phyloP scores from a whole-genome alignment of 2,329 filamentous ascomycete species.

The Berkeleyomyces basicola region DNA sequence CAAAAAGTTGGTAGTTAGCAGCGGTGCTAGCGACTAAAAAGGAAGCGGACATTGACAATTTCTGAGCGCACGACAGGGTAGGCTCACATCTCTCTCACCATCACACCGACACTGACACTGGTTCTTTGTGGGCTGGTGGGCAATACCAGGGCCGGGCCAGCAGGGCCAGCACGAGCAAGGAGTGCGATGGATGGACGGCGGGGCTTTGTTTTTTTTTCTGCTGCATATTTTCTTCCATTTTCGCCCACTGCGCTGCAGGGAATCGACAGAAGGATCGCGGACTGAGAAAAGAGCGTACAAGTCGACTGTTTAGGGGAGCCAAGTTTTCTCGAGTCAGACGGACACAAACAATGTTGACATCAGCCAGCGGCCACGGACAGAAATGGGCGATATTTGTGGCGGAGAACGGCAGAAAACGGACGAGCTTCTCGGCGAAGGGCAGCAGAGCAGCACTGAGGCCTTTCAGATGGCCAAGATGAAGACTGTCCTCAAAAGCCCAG shows the following conservation, averaged over 20 bases:
- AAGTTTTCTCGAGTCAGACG: neutral
- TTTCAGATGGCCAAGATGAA: neutral
- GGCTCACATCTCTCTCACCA: neutral
- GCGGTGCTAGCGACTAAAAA: neutral
- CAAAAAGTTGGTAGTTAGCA: neutral
- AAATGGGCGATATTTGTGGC: neutral
- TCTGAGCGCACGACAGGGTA: neutral
- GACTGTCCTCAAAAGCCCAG: neutral
- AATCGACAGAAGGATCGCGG: neutral
- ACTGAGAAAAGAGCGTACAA: constrained; percentile 1
- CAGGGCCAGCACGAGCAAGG: neutral
- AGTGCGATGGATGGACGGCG: neutral
- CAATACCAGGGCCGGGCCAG: neutral
- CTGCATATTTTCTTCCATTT: neutral
- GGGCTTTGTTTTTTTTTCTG: neutral
- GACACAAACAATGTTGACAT: neutral
- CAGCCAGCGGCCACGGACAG: neutral
- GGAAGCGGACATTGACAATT: neutral
- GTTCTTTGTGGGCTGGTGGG: neutral
- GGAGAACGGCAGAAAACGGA: neutral
- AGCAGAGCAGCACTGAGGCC: neutral
- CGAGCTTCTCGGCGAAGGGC: neutral
- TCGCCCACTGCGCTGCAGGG: neutral
- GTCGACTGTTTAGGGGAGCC: neutral
- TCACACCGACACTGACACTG: neutral